Percentiles rank a stretch among this genome's conserved stretches.
Conservation (phyloP, 768 basidiomycete genomes). For the Mycena filopes region DNA sequence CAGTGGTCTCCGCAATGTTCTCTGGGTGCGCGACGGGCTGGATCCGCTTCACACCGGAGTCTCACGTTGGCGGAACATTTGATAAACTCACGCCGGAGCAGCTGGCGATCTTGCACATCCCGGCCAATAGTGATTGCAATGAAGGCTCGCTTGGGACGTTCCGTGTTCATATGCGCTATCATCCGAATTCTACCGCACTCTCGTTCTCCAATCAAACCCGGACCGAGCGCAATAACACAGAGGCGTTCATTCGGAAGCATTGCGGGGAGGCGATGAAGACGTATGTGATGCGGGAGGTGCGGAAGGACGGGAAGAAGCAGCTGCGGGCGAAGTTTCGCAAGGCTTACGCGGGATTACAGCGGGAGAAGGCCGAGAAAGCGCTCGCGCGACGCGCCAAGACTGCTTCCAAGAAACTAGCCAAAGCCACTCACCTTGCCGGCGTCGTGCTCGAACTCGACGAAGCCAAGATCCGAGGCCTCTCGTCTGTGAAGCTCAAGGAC, state of each 20-base stretch:
- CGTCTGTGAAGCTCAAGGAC: not conserved
- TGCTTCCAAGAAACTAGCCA: not conserved
- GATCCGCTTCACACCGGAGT: conserved; percentile 13
- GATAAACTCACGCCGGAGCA: conserved; percentile 34
- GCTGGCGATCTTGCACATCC: conserved; percentile 23
- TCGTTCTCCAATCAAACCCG: conserved; percentile 30
- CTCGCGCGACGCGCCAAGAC: not conserved
- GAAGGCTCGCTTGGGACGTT: conserved; percentile 34
- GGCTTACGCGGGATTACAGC: not conserved
- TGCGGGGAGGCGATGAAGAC: conserved; percentile 16
- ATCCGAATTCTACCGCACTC: conserved; percentile 20
- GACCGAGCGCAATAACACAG: conserved; percentile 30
- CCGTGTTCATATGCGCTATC: conserved; percentile 3
- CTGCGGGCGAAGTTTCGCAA: not conserved
- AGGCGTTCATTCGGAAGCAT: conserved; percentile 30
- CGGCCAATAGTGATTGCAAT: conserved; percentile 34
- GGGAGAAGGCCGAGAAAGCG: conserved; percentile 2
- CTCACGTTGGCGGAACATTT: conserved; percentile 1
- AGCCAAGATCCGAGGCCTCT: not conserved
- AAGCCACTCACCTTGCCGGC: not conserved
- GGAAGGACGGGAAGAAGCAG: conserved; percentile 15
- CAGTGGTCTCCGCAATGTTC: not conserved
- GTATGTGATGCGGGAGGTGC: conserved; percentile 31
- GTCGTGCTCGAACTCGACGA: not conserved
- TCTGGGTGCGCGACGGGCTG: not conserved